Conservation (phyloP, 169 alveolate species). For the Eimeria tenella region DNA sequence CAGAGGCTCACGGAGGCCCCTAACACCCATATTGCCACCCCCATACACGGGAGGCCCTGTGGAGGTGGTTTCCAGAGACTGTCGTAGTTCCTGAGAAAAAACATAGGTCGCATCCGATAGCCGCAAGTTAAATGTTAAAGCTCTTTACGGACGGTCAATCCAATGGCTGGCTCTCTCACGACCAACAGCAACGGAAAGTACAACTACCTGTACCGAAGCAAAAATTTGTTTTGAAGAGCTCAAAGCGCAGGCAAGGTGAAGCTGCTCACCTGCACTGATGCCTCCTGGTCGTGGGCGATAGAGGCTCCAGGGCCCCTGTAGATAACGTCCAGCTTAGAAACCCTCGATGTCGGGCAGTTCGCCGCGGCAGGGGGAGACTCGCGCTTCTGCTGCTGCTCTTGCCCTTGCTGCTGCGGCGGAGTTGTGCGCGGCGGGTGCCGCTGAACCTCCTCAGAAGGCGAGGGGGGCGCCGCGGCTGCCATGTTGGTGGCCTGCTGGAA, state of each 20-base stretch:
- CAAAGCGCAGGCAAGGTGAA: not conserved
- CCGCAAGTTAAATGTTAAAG: no score
- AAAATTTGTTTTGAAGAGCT: no score
- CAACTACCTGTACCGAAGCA: no score
- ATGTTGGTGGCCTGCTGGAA: not conserved
- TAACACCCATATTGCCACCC: not conserved
- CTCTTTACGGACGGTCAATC: no score
- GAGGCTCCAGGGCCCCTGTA: constrained; percentile 44
- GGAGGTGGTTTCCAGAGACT: constrained; percentile 29
- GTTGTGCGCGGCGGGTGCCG: not conserved
- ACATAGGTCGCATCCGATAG: no score
- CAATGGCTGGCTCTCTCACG: no score
- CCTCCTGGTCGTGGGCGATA: constrained; percentile 56
- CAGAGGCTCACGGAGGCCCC: constrained; percentile 33
- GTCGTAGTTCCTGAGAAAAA: constrained; percentile 10
- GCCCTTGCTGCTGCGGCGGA: not conserved
- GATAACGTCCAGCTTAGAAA: constrained; percentile 4
- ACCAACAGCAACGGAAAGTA: no score
- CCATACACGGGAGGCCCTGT: not conserved
- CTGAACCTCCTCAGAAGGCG: not conserved
- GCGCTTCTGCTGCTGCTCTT: not conserved
- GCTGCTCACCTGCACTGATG: constrained; percentile 25
- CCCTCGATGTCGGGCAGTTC: not conserved
- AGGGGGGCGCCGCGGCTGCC: not conserved
- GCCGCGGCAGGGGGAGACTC: not conserved